Evolutionary conservation across 2,329 filamentous ascomycete genomes (phyloP).

Genomic region (Rhynchosporium agropyri): DNA sequence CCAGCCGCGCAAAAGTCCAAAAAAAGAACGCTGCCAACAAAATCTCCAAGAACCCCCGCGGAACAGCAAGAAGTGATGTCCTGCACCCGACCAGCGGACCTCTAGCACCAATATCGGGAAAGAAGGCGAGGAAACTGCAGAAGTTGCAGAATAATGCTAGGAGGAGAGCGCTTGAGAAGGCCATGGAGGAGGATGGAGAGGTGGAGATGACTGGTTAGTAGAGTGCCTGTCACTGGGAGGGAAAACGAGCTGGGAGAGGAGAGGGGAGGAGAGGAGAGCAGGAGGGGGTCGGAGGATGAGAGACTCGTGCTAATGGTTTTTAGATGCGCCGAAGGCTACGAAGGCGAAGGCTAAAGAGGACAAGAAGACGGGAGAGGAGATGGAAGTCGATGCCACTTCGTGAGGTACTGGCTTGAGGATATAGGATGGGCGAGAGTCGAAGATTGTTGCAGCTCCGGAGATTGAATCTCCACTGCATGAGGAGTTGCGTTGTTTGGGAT

Average conservation of each 20-base stretch:
- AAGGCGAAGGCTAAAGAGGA: slow-evolving; percentile 24
- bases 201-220: slow-evolving; percentile 42
- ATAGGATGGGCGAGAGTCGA: background rate
- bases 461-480: background rate
- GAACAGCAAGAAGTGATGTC: slow-evolving; percentile 38
- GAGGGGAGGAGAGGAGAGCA: no score
- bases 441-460: background rate
- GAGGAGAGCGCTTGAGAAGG: slow-evolving; percentile 40
- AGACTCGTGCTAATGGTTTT: background rate
- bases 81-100: slow-evolving; percentile 41
- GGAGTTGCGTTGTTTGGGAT: background rate
- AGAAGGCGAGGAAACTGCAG: slow-evolving; percentile 43
- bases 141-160: slow-evolving; percentile 41
- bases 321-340: slow-evolving; percentile 39
- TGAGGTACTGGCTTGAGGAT: slow-evolving; percentile 8
- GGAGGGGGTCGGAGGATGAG: no score
- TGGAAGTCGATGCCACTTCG: slow-evolving; percentile 33
- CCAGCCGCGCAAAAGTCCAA: slow-evolving; percentile 40
- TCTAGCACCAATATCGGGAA: slow-evolving; percentile 40
- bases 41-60: slow-evolving; percentile 41
- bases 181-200: slow-evolving; percentile 40
- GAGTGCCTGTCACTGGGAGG: no score
- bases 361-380: slow-evolving; percentile 28
- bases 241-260: no score
- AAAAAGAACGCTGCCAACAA: slow-evolving; percentile 37